phyloP scores from a whole-genome alignment of 345 rosid species.

The Erysimum cheiranthoides region DNA sequence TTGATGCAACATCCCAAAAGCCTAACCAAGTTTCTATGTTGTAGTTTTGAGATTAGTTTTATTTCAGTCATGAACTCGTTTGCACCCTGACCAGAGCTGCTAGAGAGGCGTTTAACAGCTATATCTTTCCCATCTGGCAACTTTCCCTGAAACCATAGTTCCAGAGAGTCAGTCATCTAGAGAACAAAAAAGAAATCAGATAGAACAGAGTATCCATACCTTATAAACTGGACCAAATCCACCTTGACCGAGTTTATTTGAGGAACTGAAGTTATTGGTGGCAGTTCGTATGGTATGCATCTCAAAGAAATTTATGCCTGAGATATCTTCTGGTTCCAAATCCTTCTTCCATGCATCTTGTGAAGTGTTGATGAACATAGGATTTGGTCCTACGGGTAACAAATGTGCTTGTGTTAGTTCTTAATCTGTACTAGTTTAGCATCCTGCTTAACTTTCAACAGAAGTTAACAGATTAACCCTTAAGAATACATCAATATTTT shows the following conservation, averaged over 20 bases:
- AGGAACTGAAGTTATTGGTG: conserved; percentile 35
- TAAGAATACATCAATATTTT: neutral
- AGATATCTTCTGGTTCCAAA: conserved; percentile 23
- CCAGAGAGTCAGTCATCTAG: conserved; percentile 4
- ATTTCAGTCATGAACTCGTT: conserved; percentile 55
- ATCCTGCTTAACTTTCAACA: neutral
- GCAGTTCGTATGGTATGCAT: conserved; percentile 31
- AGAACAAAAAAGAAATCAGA: neutral
- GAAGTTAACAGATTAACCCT: neutral
- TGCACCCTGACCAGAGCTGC: conserved; percentile 54
- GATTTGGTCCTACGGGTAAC: conserved; percentile 18
- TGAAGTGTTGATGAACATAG: neutral
- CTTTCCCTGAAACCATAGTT: conserved; percentile 46
- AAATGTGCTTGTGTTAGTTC: conserved; percentile 20
- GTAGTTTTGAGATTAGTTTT: conserved; percentile 57
- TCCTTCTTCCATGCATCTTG: conserved; percentile 26
- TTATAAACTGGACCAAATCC: conserved; percentile 50
- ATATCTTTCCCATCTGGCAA: conserved; percentile 52
- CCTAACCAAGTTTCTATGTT: conserved; percentile 68
- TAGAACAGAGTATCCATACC: conserved; percentile 15
- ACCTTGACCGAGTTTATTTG: conserved; percentile 46
- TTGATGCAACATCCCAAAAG: conserved; percentile 64
- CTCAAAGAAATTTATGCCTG: conserved; percentile 33
- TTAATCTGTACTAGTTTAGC: conserved; percentile 10
- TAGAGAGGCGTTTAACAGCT: conserved; percentile 57